phyloP scores from a whole-genome alignment of 768 basidiomycete species.

The Termitomyces sp. region DNA sequence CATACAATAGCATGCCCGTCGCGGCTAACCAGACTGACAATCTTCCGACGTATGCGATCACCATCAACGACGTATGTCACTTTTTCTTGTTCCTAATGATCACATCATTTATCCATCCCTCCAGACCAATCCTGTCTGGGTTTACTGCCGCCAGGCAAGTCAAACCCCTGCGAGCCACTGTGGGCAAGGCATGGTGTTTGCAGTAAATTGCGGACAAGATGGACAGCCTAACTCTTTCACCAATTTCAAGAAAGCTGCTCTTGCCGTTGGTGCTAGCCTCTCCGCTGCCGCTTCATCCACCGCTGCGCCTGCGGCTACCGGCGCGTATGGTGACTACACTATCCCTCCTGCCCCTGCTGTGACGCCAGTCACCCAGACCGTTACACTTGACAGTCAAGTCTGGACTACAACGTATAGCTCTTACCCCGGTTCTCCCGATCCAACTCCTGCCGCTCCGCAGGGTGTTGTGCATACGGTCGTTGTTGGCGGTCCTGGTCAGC shows the following conservation, averaged over 20 bases:
- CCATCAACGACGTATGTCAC: constrained; percentile 40
- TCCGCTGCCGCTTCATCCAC: constrained; percentile 38
- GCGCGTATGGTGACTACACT: constrained; percentile 48
- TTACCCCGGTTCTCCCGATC: constrained; percentile 48
- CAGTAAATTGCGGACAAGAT: constrained; percentile 57
- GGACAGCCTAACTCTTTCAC: constrained; percentile 56
- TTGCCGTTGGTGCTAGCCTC: constrained; percentile 50
- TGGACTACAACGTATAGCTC: constrained; percentile 61
- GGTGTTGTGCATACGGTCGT: constrained; percentile 49
- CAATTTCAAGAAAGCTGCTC: constrained; percentile 56
- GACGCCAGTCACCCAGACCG: constrained; percentile 41
- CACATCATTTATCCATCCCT: neutral
- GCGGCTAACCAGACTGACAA: constrained; percentile 45
- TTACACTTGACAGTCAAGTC: constrained; percentile 37
- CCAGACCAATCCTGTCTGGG: constrained; percentile 56
- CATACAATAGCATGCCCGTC: constrained; percentile 52
- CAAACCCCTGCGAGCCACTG: constrained; percentile 53
- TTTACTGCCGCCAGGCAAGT: constrained; percentile 53
- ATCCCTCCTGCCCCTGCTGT: constrained; percentile 46
- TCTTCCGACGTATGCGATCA: constrained; percentile 48
- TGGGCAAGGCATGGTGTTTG: constrained; percentile 64
- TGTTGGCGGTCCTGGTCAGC: constrained; percentile 47
- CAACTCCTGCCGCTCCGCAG: constrained; percentile 45
- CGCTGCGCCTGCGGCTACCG: constrained; percentile 29
- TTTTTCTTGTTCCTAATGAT: neutral